Base-by-base conservation (phyloP, 768 basidiomycete genomes). In the Suillus occidentalis region DNA sequence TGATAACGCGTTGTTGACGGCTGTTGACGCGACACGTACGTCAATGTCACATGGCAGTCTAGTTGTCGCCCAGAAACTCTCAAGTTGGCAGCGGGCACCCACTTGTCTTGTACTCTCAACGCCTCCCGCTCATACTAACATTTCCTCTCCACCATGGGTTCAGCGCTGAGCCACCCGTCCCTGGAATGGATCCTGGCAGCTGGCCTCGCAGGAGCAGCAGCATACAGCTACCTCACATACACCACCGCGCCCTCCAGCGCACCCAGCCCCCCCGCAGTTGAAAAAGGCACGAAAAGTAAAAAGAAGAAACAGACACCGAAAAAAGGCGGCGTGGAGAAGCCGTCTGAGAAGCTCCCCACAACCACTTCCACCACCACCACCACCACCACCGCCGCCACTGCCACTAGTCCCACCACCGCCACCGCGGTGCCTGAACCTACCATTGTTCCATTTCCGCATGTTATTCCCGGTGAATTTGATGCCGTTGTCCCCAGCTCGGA, bases 401-500 rank as follows among this genome's bases (percentile, higher is more conserved):
- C 47, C 47, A 49, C 47, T 49, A 22, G 47, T 61, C 49, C 65
- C 47, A 66, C 63, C 65, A 60, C 64, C 67, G 25, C 65, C 50
- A 66, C 63, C 66, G 67, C 63, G 61, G 63, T 60, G 34, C 68
- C 65, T 62, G 50, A 65, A 69, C 73, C 75, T 60, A 70, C 65
- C 70, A 75, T 75, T 71, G 77, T 77, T 22, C 61, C 78, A 20
- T 78, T 78, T 67, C 76, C 82, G 16, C 65, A 76, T 6, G 76
- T 76, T 60, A 73, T 86, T 25, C 84, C 85, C 6, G 85, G 85
- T 6, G 76, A 76, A 49, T 83, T 86, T 69, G 81, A 82, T 1
- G 50, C 68, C 39, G 69, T 65, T 18, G 47, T 22, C 14, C 39
- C 60, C 7, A 62, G 47, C 52, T 58, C 65, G 28, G 71, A 71